These are phyloP conservation scores for Xylaria sp. DNA, from an alignment of 2,329 filamentous ascomycete genomes.

Conservation along the genomic window DNA sequence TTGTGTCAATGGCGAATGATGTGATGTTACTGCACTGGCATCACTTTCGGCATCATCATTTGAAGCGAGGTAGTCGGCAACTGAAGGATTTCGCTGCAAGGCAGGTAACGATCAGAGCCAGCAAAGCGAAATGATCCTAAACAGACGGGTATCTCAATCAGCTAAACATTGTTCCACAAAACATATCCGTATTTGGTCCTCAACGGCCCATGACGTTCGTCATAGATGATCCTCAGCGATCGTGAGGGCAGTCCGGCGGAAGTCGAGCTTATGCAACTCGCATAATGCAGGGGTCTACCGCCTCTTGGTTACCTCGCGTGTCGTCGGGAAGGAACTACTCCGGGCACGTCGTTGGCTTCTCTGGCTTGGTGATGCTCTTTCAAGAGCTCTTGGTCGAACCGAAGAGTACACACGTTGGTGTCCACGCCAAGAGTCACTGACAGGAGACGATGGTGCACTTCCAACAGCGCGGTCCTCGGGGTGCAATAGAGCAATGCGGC, in stretches of 20 bases:
- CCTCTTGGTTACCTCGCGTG: background rate
- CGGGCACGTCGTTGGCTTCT: constrained; percentile 14
- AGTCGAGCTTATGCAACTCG: constrained; percentile 23
- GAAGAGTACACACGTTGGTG: constrained; percentile 1
- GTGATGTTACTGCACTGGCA: constrained; percentile 17
- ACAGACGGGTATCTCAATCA: constrained; percentile 9
- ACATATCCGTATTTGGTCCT: constrained; percentile 7
- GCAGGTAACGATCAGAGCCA: constrained; percentile 20
- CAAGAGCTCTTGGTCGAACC: constrained; percentile 14
- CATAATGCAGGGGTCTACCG: constrained; percentile 22
- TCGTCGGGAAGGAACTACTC: constrained; percentile 3
- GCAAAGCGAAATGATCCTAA: constrained; percentile 24
- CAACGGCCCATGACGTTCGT: background rate
- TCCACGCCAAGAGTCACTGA: constrained; percentile 19
- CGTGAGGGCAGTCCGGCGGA: constrained; percentile 2
- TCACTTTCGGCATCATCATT: constrained; percentile 6
- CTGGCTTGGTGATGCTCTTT: constrained; percentile 9
- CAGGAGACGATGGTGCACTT: constrained; percentile 9
- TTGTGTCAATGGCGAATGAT: background rate
- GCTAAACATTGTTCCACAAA: background rate
- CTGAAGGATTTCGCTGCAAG: constrained; percentile 23
- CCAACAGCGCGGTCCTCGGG: constrained; percentile 1
- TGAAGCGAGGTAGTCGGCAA: constrained; percentile 5
- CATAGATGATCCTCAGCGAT: constrained; percentile 7
- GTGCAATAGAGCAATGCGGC: background rate